Conservation (phyloP, 805 yeast species). For the Saccharomycopsis javanensis region DNA sequence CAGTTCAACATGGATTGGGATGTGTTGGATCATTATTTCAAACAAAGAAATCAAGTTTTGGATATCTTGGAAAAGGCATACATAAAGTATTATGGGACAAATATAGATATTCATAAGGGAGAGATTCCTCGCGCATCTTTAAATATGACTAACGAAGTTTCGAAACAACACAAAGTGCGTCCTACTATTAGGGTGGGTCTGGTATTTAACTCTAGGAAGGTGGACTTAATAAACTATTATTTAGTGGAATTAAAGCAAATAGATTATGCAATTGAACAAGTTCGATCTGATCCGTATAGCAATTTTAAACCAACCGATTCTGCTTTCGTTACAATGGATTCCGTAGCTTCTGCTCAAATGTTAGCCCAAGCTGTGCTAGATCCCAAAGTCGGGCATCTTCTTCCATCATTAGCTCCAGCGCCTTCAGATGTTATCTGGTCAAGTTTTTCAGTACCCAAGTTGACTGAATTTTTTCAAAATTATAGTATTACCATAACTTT, state of each 20-base stretch:
- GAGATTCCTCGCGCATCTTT: constrained; percentile 12
- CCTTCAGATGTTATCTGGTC: constrained; percentile 94
- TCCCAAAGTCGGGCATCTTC: constrained; percentile 74
- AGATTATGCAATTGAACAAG: constrained; percentile 31
- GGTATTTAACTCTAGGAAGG: constrained; percentile 23
- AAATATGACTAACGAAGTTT: neutral
- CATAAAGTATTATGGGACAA: constrained; percentile 50
- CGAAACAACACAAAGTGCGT: constrained; percentile 4
- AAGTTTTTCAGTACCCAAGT: constrained; percentile 64
- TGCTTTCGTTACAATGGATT: constrained; percentile 90
- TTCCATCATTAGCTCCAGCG: constrained; percentile 84
- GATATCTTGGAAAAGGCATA: constrained; percentile 56
- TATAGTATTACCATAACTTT: constrained; percentile 36
- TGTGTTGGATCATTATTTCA: constrained; percentile 15
- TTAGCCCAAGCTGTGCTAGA: constrained; percentile 92
- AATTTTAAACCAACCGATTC: constrained; percentile 34
- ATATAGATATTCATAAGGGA: constrained; percentile 13
- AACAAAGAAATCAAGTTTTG: constrained; percentile 42
- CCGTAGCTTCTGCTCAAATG: constrained; percentile 94
- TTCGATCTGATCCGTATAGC: constrained; percentile 23
- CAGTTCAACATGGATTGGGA: constrained; percentile 18
- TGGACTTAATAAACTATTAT: constrained; percentile 28
- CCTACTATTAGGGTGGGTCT: constrained; percentile 23
- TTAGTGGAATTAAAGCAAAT: constrained; percentile 29
- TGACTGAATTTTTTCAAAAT: constrained; percentile 24